Base-by-base conservation (phyloP, 1,284 basidiomycete species). In the Phellopilus nigrolimitatus region DNA sequence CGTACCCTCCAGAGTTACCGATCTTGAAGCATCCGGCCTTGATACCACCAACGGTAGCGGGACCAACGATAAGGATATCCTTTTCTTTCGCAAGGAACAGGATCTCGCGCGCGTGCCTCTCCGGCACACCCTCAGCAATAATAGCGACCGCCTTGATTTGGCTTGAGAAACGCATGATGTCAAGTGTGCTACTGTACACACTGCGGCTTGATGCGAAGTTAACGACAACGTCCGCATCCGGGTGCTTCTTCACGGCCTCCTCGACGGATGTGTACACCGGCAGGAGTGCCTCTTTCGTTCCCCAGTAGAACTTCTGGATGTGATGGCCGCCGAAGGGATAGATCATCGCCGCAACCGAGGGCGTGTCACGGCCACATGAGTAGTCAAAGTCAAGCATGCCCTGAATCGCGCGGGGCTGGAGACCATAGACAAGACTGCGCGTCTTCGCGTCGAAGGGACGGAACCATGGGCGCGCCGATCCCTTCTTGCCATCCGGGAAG, bases 251-350 rank as follows among this genome's bases (percentile, higher is more conserved):
- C 62, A 90, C 84, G 6, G 95, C 97, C 68, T 99, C 95, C 54
- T 81, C 84, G 60, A 98, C 79, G 57, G 83, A 86, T 25, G 95
- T 97, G 78, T 98, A 99, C 52, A 99, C 95, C 41, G 95, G 95
- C 37, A 99, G 83, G 41, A 99, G 85, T 1, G 95, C 97, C 79
- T 99, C 95, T 78, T 93, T 95, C 54, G 97, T 99, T 56, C 95
- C 95, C 95, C 95, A 99, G 81, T 99, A 95, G 80, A 97, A 97
- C 79, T 99, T 99, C 73, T 99, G 95, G 70, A 98, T 97, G 75
- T 98, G 95, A 74, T 98, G 95, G 28, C 95, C 95, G 67, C 95
- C 95, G 73, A 99, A 99, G 66, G 97, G 97, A 72, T 99, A 99
- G 70, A 99, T 97, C 95, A 99, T 99, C 50, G 97, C 95, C 34